Base-by-base conservation (phyloP, 1,284 basidiomycete species). In the Malassezia sympodialis region DNA sequence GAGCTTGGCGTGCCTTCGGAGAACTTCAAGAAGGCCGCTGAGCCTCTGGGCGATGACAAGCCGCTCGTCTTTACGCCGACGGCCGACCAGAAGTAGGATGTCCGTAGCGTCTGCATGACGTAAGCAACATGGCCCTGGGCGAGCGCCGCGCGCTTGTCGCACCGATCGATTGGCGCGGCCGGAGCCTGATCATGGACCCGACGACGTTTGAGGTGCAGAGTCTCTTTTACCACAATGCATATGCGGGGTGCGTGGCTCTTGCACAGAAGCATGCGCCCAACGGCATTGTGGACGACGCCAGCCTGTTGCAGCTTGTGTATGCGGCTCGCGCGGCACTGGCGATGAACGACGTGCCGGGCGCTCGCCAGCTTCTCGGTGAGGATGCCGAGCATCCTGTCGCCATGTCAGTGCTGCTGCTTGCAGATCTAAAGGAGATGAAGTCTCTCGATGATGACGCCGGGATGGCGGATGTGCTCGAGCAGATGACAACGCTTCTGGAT, bases 211-310 rank as follows among this genome's bases (percentile, higher is more conserved):
- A 68, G 48, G 60, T 68, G 12, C 69, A 73, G 56, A 63, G 63
- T 31, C 65, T 72, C 46, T 73, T 69, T 56, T 72, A 73, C 44
- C 71, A 72, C 51, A 67, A 64, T 49, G 69, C 71, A 23, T 72
- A 72, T 43, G 40, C 54, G 31, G 66, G 63, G n/a, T 68, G 66
- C 61, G 60, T 69, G 30, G 64, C 63, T 8, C 58, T 65, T 8
- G 69, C 65, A 2, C 42, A 62, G 17, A 39, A 44, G 31, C 51
- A 56, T 32, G 31, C 51, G 0, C 32, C 55, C 2, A 45, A 44
- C 10, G 47, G 62, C 17, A 32, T 62, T 8, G 48, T 58, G 3
- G 62, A 69, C 31, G 58, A 61, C 0, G 45, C 47, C 0, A 58
- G 59, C 8, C 49, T 62, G n/a, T 28, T 53, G 2, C 59, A 53